Evolutionary conservation across 2,329 filamentous ascomycete genomes (phyloP), one percentile per base, ranked within the genome.

Genomic region (Penicillium griseofulvum): DNA sequence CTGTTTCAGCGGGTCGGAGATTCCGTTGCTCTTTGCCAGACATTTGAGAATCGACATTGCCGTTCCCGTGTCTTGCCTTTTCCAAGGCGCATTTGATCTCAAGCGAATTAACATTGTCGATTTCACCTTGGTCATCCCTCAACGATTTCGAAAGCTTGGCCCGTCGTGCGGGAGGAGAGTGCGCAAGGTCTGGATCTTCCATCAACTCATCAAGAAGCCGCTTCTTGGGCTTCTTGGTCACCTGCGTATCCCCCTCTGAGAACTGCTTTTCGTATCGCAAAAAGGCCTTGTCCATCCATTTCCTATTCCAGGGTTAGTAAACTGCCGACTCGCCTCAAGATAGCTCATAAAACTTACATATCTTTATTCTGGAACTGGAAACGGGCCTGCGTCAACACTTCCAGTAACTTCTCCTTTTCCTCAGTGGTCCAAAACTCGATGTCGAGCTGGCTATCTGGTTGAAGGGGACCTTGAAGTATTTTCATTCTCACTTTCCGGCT

Each of bases 281-380:
- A 52, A 75, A 75, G 8, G 61, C 55, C 12, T 63, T 65, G 34
- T 74, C 63, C 68, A 76, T 70, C 64, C 66, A 71, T 16, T 60
- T 52, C 34, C 73, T 75, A 36, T 48, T 22, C 33, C 17, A 24
- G 43, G 28, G 52, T 60, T 54, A 63, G 59, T 49, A 12, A 34
- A 31, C 22, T 12, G 28, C n/a, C 17, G 31, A 42, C 2, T n/a
- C 11, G 28, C 41, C 31, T 19, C 4, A 51, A 12, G 16, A 37
- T 22, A 11, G 29, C 12, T n/a, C 24, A 10, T 9, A 19, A 34
- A 9, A 60, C 70, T 33, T 65, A 74, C 71, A 56, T 50, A 3
- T 44, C 16, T 55, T 65, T 75, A 0, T 45, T 37, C 5, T 45
- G 36, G 8, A 65, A 31, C 8, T 58, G 64, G 29, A 61, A 48